Evolutionary conservation across 768 basidiomycete genomes (phyloP).

Genomic region (Naganishia vishniacii): DNA sequence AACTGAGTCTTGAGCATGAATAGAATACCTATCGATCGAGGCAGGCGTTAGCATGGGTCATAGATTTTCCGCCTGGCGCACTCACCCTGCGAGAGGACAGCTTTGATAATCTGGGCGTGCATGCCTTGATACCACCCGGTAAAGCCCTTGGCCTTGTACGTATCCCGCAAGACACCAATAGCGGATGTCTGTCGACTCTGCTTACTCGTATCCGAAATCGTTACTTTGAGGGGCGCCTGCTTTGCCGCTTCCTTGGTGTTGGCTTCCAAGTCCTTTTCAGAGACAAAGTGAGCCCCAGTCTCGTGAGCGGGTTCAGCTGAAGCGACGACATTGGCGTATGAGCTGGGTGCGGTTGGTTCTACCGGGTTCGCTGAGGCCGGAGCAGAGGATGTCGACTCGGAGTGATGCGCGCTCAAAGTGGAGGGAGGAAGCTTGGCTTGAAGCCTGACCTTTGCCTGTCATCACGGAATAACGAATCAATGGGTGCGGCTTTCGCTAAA

Average conservation of each 20-base stretch:
- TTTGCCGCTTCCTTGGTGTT: slow-evolving; percentile 43
- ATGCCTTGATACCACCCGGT: slow-evolving; percentile 98
- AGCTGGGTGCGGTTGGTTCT: slow-evolving; percentile 12
- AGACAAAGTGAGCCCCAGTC: slow-evolving; percentile 19
- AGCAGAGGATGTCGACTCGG: slow-evolving; percentile 1
- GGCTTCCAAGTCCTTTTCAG: slow-evolving; percentile 31
- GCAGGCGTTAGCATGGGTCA: background rate
- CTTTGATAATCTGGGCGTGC: slow-evolving; percentile 92
- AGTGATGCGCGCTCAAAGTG: slow-evolving; percentile 4
- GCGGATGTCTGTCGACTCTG: slow-evolving; percentile 50
- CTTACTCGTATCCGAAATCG: background rate
- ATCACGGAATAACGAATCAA: slow-evolving; percentile 87
- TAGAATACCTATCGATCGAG: slow-evolving; percentile 54
- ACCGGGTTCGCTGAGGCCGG: background rate
- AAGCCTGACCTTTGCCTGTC: slow-evolving; percentile 72
- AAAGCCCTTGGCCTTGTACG: slow-evolving; percentile 71
- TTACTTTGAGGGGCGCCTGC: slow-evolving; percentile 27
- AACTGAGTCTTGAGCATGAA: slow-evolving; percentile 98
- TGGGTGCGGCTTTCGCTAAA: no score
- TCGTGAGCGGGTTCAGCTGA: slow-evolving; percentile 27
- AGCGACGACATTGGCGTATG: slow-evolving; percentile 24
- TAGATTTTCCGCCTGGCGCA: background rate
- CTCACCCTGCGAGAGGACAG: slow-evolving; percentile 82
- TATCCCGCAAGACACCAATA: slow-evolving; percentile 64
- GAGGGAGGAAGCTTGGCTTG: slow-evolving; percentile 66